Evolutionary conservation across 2,329 filamentous ascomycete genomes (phyloP).

Genomic region (Cordyceps fumosorosea): DNA sequence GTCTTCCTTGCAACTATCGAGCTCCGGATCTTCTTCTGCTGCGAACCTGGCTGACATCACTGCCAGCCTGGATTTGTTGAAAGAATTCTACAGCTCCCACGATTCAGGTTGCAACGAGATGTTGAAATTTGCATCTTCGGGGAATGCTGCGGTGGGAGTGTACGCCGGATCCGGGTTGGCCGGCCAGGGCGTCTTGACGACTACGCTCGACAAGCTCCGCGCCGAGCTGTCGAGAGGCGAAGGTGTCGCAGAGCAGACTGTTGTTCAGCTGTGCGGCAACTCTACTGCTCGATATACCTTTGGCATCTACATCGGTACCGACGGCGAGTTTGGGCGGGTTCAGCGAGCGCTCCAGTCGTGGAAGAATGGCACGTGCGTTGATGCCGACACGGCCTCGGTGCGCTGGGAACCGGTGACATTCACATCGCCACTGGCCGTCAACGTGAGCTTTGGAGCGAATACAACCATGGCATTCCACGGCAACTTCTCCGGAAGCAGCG

Average conservation of each 20-base stretch:
- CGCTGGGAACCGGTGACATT: slow-evolving; percentile 15
- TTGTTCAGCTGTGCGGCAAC: not conserved
- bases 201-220: not conserved
- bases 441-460: slow-evolving; percentile 4
- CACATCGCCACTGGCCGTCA: slow-evolving; percentile 20
- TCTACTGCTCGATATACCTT: slow-evolving; percentile 23
- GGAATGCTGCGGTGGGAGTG: slow-evolving; percentile 25
- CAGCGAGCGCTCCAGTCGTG: slow-evolving; percentile 26
- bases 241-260: not conserved
- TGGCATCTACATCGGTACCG: slow-evolving; percentile 27
- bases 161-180: slow-evolving; percentile 29
- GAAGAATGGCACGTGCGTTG: slow-evolving; percentile 23
- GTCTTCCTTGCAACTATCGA: not conserved
- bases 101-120: slow-evolving; percentile 13
- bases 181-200: slow-evolving; percentile 7
- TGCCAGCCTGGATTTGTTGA: not conserved
- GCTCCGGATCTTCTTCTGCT: not conserved
- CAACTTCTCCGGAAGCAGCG: not conserved
- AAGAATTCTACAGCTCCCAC: not conserved
- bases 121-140: slow-evolving; percentile 26
- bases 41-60: not conserved
- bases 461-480: slow-evolving; percentile 11
- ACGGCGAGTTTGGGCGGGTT: slow-evolving; percentile 24
- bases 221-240: not conserved
- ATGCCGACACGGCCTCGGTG: not conserved